These are phyloP conservation scores for Penicillium salamii DNA, from an alignment of 495 filamentous ascomycete species.

Conservation along the genomic window DNA sequence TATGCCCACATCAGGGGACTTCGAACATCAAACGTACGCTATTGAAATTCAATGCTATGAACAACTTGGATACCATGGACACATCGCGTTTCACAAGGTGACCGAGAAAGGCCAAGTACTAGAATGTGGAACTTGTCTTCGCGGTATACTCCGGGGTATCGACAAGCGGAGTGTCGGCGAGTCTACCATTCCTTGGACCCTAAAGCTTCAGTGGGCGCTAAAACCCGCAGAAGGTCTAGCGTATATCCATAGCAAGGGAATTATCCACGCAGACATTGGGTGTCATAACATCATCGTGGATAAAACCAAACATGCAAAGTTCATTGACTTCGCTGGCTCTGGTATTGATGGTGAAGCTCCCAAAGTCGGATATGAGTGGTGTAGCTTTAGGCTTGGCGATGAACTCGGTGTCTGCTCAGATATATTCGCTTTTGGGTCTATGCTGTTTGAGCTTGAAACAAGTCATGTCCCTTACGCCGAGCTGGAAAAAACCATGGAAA, in stretches of 20 bases:
- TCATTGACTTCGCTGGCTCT: constrained; percentile 21
- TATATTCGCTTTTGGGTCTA: constrained; percentile 21
- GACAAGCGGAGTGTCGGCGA: not conserved
- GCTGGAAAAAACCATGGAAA: not conserved
- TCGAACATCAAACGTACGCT: not conserved
- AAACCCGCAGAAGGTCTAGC: constrained; percentile 10
- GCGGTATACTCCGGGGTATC: not conserved
- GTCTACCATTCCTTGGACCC: not conserved
- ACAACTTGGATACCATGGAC: not conserved
- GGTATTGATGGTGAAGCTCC: constrained; percentile 13
- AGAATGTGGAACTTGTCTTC: not conserved
- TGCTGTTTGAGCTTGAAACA: constrained; percentile 18
- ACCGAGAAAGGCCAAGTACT: not conserved
- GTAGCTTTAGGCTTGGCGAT: constrained; percentile 6
- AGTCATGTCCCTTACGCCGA: constrained; percentile 10
- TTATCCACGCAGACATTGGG: constrained; percentile 17
- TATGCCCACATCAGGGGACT: not conserved
- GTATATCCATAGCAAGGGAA: constrained; percentile 15
- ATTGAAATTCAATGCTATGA: not conserved
- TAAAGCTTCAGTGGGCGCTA: constrained; percentile 7
- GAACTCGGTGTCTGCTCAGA: constrained; percentile 7
- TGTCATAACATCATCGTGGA: constrained; percentile 16
- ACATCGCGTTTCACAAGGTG: not conserved
- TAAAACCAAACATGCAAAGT: constrained; percentile 11
- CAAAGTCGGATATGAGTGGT: constrained; percentile 16